Evolutionary conservation across 805 yeast species (phyloP), one percentile per base, ranked within the genome.

Genomic region (Candida pseudofarinosa): DNA sequence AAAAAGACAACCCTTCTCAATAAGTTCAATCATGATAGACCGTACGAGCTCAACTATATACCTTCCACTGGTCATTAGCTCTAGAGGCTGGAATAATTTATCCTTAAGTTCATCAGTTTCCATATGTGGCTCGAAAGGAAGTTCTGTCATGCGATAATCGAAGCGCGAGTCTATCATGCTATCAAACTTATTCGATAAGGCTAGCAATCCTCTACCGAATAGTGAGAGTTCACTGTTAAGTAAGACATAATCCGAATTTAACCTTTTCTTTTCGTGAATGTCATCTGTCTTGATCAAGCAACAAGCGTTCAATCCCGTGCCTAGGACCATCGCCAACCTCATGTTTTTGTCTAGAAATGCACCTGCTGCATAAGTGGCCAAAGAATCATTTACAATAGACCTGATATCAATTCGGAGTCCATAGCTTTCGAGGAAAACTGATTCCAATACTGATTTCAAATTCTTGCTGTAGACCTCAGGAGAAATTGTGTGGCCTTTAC

Each of bases 271-370:
- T n/a, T 23, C 39, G n/a, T 53, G 58, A 31, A 61, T 45, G 6
- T 51, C 33, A 1, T 46, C 38, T 7, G 56, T 47, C 5, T 50
- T 50, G 26, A 63, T 57, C 19, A 65, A 51, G 62, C 78, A 65
- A 60, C 80, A 78, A 30, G 78, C 58, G 51, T 83, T 83, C 41
- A 79, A 59, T 1, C 90, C 90, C 2, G 90, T 83, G 1, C 90
- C 89, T 39, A 83, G 58, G 3, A 83, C 85, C 49, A 83, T 49
- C 0, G 85, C 84, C 36, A 82, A 51, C 43, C 62, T 54, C 50
- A 67, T 61, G 45, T 53, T 49, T 15, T 56, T 50, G 44, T 66
- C 69, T 43, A 64, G 45, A 41, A 73, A 69, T 2, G 63, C 45
- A 7, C 81, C 82, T 0, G 86, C 74, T 8, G 82, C 62, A 54